A percentile compares a stretch with the other conserved stretches of the same genome.
Conservation (phyloP, 495 filamentous ascomycete species). For the Tuber calosporum region DNA sequence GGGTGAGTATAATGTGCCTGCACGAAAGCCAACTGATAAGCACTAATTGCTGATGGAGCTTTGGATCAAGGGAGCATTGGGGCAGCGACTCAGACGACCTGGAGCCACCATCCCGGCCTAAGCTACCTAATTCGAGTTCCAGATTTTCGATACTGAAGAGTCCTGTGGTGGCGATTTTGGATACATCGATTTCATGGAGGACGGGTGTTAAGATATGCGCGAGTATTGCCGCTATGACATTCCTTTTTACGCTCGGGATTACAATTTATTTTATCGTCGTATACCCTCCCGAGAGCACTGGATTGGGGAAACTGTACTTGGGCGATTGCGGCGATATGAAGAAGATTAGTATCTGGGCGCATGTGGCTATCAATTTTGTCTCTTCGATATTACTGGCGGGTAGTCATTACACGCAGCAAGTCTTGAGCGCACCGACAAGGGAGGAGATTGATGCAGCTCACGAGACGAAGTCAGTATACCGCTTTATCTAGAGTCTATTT, state of each 20-base stretch:
- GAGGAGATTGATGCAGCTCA: constrained; percentile 39
- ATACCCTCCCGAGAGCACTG: neutral
- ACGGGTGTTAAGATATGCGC: neutral
- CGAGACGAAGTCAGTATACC: neutral
- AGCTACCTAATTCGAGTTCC: neutral
- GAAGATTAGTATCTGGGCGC: constrained; percentile 18
- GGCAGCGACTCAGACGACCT: neutral
- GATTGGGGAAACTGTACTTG: constrained; percentile 22
- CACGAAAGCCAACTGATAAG: neutral
- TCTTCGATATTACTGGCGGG: constrained; percentile 34
- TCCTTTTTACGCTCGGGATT: neutral
- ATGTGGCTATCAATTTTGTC: constrained; percentile 39
- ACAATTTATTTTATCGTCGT: neutral
- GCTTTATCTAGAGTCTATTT: neutral
- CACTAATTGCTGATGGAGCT: neutral
- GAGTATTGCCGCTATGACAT: neutral
- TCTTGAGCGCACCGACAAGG: constrained; percentile 40
- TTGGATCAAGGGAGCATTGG: neutral
- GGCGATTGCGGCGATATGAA: constrained; percentile 26
- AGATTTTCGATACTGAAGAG: neutral
- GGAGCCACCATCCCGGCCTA: neutral
- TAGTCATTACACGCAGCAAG: constrained; percentile 40
- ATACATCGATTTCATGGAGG: neutral
- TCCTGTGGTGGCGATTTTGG: neutral
- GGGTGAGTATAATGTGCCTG: neutral